phyloP scores from a whole-genome alignment of 2,329 filamentous ascomycete species.

The Beauveria pseudobassiana region DNA sequence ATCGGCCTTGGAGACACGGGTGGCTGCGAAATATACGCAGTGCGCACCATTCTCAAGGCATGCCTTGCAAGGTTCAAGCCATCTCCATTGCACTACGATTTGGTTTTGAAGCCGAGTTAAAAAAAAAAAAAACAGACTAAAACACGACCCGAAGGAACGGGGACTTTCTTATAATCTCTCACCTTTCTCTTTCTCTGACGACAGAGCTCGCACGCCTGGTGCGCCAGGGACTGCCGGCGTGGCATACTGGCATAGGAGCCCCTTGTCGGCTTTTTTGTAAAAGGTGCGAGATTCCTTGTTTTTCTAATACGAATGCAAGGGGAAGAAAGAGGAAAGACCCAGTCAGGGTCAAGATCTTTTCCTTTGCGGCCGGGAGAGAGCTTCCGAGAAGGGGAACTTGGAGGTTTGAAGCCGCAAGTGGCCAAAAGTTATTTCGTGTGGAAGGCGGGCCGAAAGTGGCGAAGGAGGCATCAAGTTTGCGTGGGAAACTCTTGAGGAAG shows the following conservation, averaged over 20 bases:
- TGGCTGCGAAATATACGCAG: background rate
- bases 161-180: background rate
- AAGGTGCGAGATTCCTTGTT: no score
- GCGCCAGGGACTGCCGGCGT: background rate
- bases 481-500: background rate
- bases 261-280: background rate
- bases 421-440: background rate
- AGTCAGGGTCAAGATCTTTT: no score
- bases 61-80: background rate
- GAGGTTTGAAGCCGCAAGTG: no score
- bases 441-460: background rate
- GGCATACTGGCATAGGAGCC: background rate
- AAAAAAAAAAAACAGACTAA: no score
- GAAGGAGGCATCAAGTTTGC: background rate
- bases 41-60: background rate
- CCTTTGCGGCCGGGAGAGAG: no score
- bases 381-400: no score
- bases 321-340: no score
- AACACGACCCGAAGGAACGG: no score
- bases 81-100: constrained; percentile 2
- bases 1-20: constrained; percentile 3
- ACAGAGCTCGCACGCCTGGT: constrained; percentile 8
- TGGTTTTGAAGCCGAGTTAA: background rate
- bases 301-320: background rate
- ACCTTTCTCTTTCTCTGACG: constrained; percentile 9